Evolutionary conservation across 2,329 filamentous ascomycete genomes (phyloP).

Genomic region (Chaetomium olivaceum): DNA sequence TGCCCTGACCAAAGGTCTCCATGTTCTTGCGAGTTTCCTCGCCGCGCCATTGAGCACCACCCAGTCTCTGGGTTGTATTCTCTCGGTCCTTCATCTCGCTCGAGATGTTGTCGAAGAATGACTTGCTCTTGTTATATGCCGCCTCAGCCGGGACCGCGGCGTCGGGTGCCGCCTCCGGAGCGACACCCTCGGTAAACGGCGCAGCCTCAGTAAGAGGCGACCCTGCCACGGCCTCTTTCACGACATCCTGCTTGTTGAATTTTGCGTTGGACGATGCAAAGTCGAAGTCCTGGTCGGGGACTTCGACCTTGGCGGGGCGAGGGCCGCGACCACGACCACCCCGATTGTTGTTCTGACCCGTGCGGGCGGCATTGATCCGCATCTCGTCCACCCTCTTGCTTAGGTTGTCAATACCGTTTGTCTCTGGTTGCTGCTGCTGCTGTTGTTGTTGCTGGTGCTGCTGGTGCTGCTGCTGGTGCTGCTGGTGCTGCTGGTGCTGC

Average conservation of each 20-base stretch:
- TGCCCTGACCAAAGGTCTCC: conserved; percentile 96
- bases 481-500: no score
- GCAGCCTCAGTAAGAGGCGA: conserved; percentile 61
- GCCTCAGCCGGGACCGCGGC: conserved; percentile 47
- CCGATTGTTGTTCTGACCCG: conserved; percentile 46
- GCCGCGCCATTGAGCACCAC: conserved; percentile 82
- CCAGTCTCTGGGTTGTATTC: conserved; percentile 64
- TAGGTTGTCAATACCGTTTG: conserved; percentile 65
- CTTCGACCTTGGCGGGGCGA: conserved; percentile 70
- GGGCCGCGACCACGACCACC: conserved; percentile 52
- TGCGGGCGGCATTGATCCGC: conserved; percentile 61
- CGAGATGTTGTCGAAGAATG: conserved; percentile 98
- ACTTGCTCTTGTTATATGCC: conserved; percentile 82
- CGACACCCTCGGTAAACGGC: conserved; percentile 39
- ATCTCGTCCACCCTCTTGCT: conserved; percentile 76
- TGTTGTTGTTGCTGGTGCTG: no score
- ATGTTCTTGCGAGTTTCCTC: conserved; percentile 96
- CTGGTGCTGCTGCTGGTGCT: no score
- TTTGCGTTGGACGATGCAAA: conserved; percentile 85
- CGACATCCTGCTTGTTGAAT: conserved; percentile 82
- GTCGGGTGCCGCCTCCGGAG: conserved; percentile 37
- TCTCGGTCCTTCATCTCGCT: conserved; percentile 90
- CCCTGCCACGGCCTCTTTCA: conserved; percentile 85
- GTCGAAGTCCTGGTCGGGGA: conserved; percentile 89
- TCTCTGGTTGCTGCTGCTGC: conserved; percentile 41